Conservation (phyloP, 2,329 filamentous ascomycete genomes). For the Phoma sp. region DNA sequence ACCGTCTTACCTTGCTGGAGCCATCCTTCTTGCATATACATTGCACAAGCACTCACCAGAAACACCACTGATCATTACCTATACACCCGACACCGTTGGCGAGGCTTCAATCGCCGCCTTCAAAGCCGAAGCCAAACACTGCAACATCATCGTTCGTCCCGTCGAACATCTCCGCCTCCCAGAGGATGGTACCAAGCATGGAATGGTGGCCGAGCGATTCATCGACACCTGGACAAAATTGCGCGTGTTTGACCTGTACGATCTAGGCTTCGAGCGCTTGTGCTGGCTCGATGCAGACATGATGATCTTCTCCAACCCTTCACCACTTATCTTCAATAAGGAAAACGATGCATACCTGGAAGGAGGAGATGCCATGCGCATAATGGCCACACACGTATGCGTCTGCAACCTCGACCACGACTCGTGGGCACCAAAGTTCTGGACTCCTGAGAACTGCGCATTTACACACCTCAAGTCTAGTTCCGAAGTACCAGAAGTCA, state of each 20-base stretch:
- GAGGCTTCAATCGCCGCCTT: conserved; percentile 51
- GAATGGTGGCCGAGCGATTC: conserved; percentile 59
- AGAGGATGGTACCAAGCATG: conserved; percentile 33
- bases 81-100: conserved; percentile 53
- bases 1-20: conserved; percentile 60
- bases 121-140: conserved; percentile 49
- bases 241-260: conserved; percentile 57
- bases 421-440: conserved; percentile 58
- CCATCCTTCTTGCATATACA: conserved; percentile 58
- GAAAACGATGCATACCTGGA: conserved; percentile 43
- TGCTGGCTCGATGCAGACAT: conserved; percentile 63
- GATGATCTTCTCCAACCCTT: conserved; percentile 54
- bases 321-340: conserved; percentile 50
- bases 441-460: conserved; percentile 57
- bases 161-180: conserved; percentile 53
- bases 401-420: conserved; percentile 61
- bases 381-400: conserved; percentile 59
- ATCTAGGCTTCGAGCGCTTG: conserved; percentile 43
- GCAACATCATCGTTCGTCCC: conserved; percentile 50
- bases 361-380: conserved; percentile 37
- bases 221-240: conserved; percentile 63
- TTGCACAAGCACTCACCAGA: conserved; percentile 54
- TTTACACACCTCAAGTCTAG: conserved; percentile 51
- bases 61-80: conserved; percentile 59
- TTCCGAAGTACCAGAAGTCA: conserved; percentile 43